These are phyloP conservation scores for Petunia secreta DNA, from an alignment of 257 asterid genomes.

Conservation along the genomic window DNA sequence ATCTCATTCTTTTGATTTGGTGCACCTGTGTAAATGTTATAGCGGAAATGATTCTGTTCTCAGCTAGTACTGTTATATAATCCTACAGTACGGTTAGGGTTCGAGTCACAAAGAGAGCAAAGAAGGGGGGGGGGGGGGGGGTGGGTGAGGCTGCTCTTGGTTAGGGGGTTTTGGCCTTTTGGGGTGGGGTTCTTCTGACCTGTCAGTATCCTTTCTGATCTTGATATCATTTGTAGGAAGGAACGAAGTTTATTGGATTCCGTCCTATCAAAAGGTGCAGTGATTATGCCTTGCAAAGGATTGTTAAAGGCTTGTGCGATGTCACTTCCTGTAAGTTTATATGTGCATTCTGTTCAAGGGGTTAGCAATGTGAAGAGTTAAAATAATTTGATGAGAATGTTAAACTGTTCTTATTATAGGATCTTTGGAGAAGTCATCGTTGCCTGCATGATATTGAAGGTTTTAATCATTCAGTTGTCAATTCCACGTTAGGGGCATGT, in stretches of 20 bases:
- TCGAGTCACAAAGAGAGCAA: background rate
- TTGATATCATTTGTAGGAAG: slow-evolving; percentile 56
- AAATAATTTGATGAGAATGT: slow-evolving; percentile 22
- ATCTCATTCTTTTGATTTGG: background rate
- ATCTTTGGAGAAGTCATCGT: slow-evolving; percentile 84
- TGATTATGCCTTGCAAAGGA: slow-evolving; percentile 83
- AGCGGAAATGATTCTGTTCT: background rate
- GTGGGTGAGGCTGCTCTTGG: background rate
- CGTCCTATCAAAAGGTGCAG: slow-evolving; percentile 62
- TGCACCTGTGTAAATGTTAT: background rate
- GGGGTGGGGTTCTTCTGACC: background rate
- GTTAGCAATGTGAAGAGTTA: slow-evolving; percentile 5
- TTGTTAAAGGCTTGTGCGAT: slow-evolving; percentile 84
- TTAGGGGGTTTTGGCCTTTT: background rate
- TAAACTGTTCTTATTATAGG: slow-evolving; percentile 49
- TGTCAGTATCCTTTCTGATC: background rate
- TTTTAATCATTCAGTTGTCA: slow-evolving; percentile 75
- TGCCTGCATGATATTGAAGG: slow-evolving; percentile 83
- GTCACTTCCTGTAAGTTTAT: slow-evolving; percentile 76
- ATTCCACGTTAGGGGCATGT: slow-evolving; percentile 81
- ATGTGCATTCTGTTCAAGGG: slow-evolving; percentile 1
- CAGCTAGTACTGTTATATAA: background rate
- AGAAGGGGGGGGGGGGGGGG: background rate
- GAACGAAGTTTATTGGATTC: slow-evolving; percentile 68
- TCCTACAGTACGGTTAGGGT: background rate